These are phyloP conservation scores for Fusarium sp. DNA, from an alignment of 2,329 filamentous ascomycete species.

Conservation along the genomic window DNA sequence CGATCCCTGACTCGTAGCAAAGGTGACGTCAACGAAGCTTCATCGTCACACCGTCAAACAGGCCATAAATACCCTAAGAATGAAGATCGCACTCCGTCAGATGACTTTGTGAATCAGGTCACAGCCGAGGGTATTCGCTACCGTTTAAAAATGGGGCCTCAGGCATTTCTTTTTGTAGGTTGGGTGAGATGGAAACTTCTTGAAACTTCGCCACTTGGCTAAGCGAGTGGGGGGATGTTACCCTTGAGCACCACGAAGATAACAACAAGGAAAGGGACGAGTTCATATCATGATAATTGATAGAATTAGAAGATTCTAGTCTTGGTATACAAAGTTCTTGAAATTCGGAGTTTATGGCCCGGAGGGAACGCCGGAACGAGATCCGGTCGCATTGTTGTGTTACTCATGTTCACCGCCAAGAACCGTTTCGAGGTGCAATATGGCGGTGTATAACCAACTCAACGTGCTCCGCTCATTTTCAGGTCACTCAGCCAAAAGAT, in stretches of 20 bases:
- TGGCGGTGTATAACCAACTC: background rate
- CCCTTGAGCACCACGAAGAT: background rate
- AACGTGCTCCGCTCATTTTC: background rate
- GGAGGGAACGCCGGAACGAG: background rate
- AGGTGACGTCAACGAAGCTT: slow-evolving; percentile 31
- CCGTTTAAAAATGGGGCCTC: background rate
- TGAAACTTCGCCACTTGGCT: slow-evolving; percentile 23
- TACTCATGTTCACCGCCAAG: background rate
- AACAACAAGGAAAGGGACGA: background rate
- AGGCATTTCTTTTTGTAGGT: slow-evolving; percentile 15
- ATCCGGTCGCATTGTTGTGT: background rate
- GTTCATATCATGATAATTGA: background rate
- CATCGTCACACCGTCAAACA: background rate
- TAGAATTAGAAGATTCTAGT: background rate
- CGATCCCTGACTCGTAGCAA: background rate
- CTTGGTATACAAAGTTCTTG: background rate
- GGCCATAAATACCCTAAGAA: background rate
- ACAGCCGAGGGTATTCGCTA: slow-evolving; percentile 24
- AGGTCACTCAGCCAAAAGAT: background rate
- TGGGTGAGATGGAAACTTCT: slow-evolving; percentile 3
- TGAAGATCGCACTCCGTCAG: background rate
- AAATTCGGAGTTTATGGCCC: background rate
- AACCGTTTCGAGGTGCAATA: background rate
- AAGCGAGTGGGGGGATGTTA: slow-evolving; percentile 1
- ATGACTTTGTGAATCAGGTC: slow-evolving; percentile 7